Evolutionary conservation across 345 rosid species (phyloP), one percentile per base, ranked within the genome.

Genomic region (Linum tenue): DNA sequence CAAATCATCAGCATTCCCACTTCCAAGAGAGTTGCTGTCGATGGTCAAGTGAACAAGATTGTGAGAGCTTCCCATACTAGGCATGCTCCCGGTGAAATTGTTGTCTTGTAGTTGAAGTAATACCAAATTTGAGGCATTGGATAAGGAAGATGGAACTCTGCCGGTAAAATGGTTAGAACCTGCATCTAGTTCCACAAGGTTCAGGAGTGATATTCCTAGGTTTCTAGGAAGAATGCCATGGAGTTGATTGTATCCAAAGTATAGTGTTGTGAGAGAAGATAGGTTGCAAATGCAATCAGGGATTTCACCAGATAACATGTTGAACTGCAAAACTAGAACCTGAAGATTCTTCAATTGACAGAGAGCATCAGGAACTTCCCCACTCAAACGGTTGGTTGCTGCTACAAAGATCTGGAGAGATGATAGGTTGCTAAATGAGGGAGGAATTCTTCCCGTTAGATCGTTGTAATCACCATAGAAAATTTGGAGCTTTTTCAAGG

Each of bases 251-350:
- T 0, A 17, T 16, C 38, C 63, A n/a, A 64, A 3, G 0, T 31
- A 11, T 2, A 64, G 8, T 1, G 0, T 0, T 7, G 0, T 5
- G 2, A 71, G 4, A 11, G 59, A 67, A 1, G 75, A 64, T 2
- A 71, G 15, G 71, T 75, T 75, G 59, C 38, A 75, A 7, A 67
- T 3, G 1, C 69, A 44, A 1, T 37, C 8, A 60, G 72, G 75
- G 11, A 75, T 1, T 0, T 4, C 48, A 42, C 79, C 75, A 8
- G 62, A 64, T 6, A 75, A 43, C 12, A 0, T 17, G 31, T 76
- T 76, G 1, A 0, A 3, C 0, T 0, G 1, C 0, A 71, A 9
- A 0, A 3, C 3, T 5, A 75, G n/a, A 36, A n/a, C 2, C 4
- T 5, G 1, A 7, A 76, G 60, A 5, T 57, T 64, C 15, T 4